Evolutionary conservation across 2,329 filamentous ascomycete genomes (phyloP).

Genomic region (Arthrobotrys entomopaga): DNA sequence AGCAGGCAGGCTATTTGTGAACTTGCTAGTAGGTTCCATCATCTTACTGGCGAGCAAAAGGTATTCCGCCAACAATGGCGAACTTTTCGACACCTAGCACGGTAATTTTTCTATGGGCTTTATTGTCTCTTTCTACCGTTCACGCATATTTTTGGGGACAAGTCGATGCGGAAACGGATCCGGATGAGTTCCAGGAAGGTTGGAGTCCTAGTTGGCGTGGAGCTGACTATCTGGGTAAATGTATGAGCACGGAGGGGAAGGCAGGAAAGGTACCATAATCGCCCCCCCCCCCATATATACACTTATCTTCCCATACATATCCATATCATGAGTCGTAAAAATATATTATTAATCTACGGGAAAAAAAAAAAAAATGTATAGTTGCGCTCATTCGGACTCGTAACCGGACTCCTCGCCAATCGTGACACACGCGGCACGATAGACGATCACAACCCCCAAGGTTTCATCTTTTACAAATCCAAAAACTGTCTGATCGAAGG

Average conservation of each 20-base stretch:
- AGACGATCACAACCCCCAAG: slow-evolving; percentile 8
- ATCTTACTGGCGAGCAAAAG: not conserved
- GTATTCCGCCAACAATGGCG: slow-evolving; percentile 1
- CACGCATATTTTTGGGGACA: slow-evolving; percentile 34
- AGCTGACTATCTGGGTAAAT: not conserved
- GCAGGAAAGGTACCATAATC: not conserved
- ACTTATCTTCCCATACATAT: too few species aligned
- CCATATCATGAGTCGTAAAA: not conserved
- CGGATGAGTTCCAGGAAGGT: not conserved
- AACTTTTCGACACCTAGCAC: not conserved
- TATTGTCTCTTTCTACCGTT: slow-evolving; percentile 8
- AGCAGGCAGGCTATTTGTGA: too few species aligned
- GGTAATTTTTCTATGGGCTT: not conserved
- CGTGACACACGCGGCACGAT: not conserved
- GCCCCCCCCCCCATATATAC: too few species aligned
- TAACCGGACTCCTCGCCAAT: slow-evolving; percentile 18
- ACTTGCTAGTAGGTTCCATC: too few species aligned
- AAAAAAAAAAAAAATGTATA: slow-evolving; percentile 7
- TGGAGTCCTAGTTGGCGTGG: slow-evolving; percentile 40
- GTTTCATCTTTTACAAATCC: slow-evolving; percentile 34
- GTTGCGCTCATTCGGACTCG: slow-evolving; percentile 29
- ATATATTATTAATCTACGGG: not conserved
- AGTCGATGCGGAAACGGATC: not conserved
- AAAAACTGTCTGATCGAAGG: not conserved
- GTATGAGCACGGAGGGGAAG: slow-evolving; percentile 1